Percentiles rank a stretch among this genome's conserved stretches.
These are phyloP conservation scores for Calonectria pseudoreteaudii DNA, from an alignment of 2,329 filamentous ascomycete species.

Conservation along the genomic window DNA sequence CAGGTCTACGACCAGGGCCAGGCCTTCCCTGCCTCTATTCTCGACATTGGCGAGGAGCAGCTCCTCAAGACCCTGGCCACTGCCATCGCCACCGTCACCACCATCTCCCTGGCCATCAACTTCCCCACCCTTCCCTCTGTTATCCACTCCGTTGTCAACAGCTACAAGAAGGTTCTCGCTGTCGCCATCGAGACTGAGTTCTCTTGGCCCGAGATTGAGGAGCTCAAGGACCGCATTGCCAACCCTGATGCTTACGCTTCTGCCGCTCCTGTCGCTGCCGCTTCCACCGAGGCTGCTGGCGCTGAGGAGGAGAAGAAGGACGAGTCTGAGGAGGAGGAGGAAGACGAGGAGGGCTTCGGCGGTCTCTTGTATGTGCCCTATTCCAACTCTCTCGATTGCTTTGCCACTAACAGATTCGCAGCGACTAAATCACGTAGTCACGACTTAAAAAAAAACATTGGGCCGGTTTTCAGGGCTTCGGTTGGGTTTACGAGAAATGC, in stretches of 20 bases:
- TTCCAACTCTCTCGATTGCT: not conserved
- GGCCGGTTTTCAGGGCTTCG: conserved; percentile 55
- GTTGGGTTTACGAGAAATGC: conserved; percentile 58
- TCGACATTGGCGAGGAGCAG: conserved; percentile 96
- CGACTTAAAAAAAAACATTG: conserved; percentile 50
- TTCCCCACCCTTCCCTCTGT: conserved; percentile 97
- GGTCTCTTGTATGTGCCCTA: conserved; percentile 75
- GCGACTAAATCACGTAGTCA: conserved; percentile 63
- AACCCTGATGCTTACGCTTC: conserved; percentile 97
- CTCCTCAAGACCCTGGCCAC: conserved; percentile 85
- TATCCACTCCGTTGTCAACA: conserved; percentile 96
- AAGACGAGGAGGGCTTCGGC: conserved; percentile 78
- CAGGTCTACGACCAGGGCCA: conserved; percentile 99
- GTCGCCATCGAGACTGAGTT: conserved; percentile 91
- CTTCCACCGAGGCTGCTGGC: conserved; percentile 60
- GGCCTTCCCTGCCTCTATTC: conserved; percentile 84
- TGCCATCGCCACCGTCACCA: conserved; percentile 88
- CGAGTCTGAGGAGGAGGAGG: conserved; percentile 73
- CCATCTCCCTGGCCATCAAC: conserved; percentile 90
- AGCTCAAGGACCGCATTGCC: conserved; percentile 99
- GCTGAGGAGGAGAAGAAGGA: conserved; percentile 72
- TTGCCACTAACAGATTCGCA: conserved; percentile 55
- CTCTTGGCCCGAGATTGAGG: conserved; percentile 94
- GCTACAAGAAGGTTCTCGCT: conserved; percentile 96
- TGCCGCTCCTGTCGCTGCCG: conserved; percentile 77